Conservation (phyloP, 2,329 filamentous ascomycete species). For the Diplodia sapinea region DNA sequence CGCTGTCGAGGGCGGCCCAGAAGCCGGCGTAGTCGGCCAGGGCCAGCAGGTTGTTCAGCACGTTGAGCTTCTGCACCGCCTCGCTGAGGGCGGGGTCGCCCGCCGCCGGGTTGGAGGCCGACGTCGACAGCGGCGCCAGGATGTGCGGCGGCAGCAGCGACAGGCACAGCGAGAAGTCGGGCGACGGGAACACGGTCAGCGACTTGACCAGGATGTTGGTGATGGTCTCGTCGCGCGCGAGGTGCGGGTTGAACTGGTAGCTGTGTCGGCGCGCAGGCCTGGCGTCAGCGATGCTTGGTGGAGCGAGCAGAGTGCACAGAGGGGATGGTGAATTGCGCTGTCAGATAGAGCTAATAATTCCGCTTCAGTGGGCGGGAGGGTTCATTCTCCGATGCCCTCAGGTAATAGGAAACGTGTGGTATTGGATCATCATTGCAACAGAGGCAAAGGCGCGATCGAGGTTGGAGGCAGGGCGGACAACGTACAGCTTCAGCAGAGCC, state of each 20-base stretch:
- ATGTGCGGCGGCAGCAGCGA: conserved; percentile 89
- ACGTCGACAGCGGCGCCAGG: conserved; percentile 64
- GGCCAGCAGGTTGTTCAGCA: conserved; percentile 85
- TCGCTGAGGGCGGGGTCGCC: conserved; percentile 77
- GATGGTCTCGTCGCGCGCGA: conserved; percentile 93
- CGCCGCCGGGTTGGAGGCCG: conserved; percentile 56
- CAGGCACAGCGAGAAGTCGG: conserved; percentile 92
- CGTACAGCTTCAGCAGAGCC: conserved; percentile 95
- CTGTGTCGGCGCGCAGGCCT: conserved; percentile 54
- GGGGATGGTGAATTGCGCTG: background rate
- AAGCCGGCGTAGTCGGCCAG: conserved; percentile 89
- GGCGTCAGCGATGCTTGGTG: conserved; percentile 30
- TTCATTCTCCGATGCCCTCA: conserved; percentile 69
- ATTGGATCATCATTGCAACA: conserved; percentile 70
- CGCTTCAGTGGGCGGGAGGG: conserved; percentile 69
- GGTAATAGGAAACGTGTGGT: conserved; percentile 98
- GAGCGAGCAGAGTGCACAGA: conserved; percentile 18
- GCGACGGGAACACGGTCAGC: conserved; percentile 93
- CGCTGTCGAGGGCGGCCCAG: conserved; percentile 90
- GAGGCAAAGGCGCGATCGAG: background rate
- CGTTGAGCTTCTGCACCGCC: conserved; percentile 85
- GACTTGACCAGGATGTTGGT: conserved; percentile 99
- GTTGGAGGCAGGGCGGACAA: conserved; percentile 42
- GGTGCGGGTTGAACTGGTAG: conserved; percentile 99
- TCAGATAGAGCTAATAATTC: conserved; percentile 79